Evolutionary conservation across 164 flowering plant genomes (phyloP).

Genomic region (Hamamelis virginiana): DNA sequence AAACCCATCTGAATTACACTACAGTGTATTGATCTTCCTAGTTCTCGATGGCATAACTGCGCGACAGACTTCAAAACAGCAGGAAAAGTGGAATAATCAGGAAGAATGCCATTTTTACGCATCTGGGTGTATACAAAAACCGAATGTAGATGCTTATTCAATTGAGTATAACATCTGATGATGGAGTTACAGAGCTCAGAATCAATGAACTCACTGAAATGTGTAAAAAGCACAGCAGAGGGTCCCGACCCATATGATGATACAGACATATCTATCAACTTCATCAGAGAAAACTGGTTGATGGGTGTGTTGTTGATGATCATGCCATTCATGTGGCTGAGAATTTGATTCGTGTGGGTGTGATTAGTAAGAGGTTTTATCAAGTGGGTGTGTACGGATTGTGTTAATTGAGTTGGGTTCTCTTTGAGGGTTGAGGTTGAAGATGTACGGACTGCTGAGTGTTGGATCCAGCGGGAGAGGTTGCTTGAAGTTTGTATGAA

Average conservation of each 20-base stretch:
- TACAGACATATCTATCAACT: constrained; percentile 18
- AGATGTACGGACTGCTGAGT: neutral
- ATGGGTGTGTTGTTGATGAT: constrained; percentile 15
- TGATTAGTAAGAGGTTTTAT: constrained; percentile 7
- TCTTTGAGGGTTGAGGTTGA: neutral
- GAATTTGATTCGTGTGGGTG: constrained; percentile 21
- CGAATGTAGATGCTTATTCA: constrained; percentile 26
- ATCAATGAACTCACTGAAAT: constrained; percentile 14
- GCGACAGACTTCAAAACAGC: constrained; percentile 28
- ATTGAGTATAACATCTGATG: constrained; percentile 22
- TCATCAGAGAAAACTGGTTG: constrained; percentile 15
- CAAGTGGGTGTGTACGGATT: constrained; percentile 1
- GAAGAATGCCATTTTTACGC: constrained; percentile 26
- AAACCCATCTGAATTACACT: constrained; percentile 32
- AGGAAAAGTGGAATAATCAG: constrained; percentile 26
- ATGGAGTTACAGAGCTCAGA: constrained; percentile 22
- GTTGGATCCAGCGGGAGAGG: constrained; percentile 3
- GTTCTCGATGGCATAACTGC: constrained; percentile 14
- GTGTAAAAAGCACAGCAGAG: constrained; percentile 20
- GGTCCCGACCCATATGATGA: constrained; percentile 10
- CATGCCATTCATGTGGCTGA: constrained; percentile 14
- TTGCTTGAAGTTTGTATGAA: neutral
- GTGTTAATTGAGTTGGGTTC: constrained; percentile 1
- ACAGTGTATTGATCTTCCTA: constrained; percentile 36
- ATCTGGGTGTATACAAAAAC: constrained; percentile 28